Conservation (phyloP, 2,329 filamentous ascomycete species). For the Juglanconis juglandina region DNA sequence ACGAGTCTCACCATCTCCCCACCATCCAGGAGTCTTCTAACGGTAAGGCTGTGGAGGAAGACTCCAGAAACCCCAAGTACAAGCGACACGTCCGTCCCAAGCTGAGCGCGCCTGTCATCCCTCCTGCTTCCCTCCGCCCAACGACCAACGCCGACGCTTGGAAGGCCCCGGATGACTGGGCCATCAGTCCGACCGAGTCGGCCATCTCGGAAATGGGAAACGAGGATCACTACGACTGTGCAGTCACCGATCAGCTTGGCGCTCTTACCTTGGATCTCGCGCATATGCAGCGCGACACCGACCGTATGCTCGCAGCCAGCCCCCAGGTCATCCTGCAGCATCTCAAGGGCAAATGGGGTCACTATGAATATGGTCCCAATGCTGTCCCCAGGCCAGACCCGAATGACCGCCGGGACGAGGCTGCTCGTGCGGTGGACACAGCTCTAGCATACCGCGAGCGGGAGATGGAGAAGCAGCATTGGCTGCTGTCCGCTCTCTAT, state of each 20-base stretch:
- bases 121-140: constrained; percentile 3
- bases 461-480: constrained; percentile 40
- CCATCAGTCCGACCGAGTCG: constrained; percentile 14
- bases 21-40: not conserved
- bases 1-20: constrained; percentile 5
- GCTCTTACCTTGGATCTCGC: constrained; percentile 26
- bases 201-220: not conserved
- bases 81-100: constrained; percentile 28
- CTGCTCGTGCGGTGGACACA: constrained; percentile 29
- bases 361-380: constrained; percentile 22
- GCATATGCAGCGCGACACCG: constrained; percentile 50
- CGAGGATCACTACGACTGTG: not conserved
- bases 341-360: constrained; percentile 48
- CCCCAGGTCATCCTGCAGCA: constrained; percentile 51
- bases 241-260: constrained; percentile 21
- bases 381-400: not conserved
- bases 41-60: not conserved
- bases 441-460: constrained; percentile 47
- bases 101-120: constrained; percentile 17
- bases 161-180: constrained; percentile 19
- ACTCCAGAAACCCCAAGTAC: constrained; percentile 18
- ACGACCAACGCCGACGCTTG: constrained; percentile 13
- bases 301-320: constrained; percentile 52
- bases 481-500: constrained; percentile 40
- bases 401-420: not conserved